Conservation (phyloP, 352 stramenopile genomes). For the Pythium sp. region DNA sequence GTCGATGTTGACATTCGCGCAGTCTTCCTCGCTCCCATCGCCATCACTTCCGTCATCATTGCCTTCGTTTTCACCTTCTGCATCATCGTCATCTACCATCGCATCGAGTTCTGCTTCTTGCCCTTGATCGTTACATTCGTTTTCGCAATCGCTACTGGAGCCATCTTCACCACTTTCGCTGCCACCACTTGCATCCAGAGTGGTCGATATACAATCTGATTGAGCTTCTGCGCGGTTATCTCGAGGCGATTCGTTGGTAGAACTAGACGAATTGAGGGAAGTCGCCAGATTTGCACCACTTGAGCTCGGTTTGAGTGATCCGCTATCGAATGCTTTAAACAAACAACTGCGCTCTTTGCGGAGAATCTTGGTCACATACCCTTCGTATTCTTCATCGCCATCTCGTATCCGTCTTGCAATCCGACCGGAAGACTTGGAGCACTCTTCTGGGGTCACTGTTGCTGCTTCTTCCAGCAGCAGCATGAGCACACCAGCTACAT, state of each 20-base stretch:
- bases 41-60: constrained; percentile 46
- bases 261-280: not conserved
- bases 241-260: not conserved
- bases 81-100: constrained; percentile 15
- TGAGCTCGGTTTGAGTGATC: not conserved
- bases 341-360: constrained; percentile 27
- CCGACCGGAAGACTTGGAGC: too few species aligned
- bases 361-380: constrained; percentile 31
- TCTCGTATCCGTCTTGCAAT: constrained; percentile 6
- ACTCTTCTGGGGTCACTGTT: not conserved
- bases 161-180: not conserved
- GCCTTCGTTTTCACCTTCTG: constrained; percentile 21
- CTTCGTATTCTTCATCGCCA: constrained; percentile 34
- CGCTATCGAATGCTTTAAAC: constrained; percentile 24
- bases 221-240: not conserved
- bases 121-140: not conserved
- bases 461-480: constrained; percentile 29
- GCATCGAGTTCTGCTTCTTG: constrained; percentile 12
- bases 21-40: constrained; percentile 29
- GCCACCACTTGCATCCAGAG: not conserved
- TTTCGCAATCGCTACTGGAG: constrained; percentile 1
- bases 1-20: constrained; percentile 1
- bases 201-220: not conserved
- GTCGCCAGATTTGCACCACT: not conserved
- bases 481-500: constrained; percentile 11